phyloP scores from a whole-genome alignment of 1,284 basidiomycete species.

The Porogramme epimiltina region DNA sequence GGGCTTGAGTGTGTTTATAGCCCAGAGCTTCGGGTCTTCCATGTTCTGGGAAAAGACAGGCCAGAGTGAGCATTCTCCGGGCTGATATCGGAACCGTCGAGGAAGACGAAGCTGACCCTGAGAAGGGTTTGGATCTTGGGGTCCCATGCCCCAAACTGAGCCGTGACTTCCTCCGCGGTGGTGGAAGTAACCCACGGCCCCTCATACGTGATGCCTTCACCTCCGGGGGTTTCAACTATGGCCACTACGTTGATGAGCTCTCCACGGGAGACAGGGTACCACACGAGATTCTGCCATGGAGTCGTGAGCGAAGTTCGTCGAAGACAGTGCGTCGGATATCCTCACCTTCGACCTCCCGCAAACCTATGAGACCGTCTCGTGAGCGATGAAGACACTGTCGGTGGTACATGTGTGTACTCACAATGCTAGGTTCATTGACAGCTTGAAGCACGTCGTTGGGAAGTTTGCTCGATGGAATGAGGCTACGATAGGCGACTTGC shows the following conservation, averaged over 20 bases:
- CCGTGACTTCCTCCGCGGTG: slow-evolving; percentile 20
- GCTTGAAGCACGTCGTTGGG: slow-evolving; percentile 2
- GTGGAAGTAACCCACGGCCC: slow-evolving; percentile 25
- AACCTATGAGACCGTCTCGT: background rate
- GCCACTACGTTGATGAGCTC: slow-evolving; percentile 26
- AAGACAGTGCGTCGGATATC: background rate
- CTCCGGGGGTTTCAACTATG: slow-evolving; percentile 16
- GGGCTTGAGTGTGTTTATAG: slow-evolving; percentile 22
- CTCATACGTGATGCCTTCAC: slow-evolving; percentile 16
- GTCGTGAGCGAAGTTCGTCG: background rate
- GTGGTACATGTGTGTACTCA: slow-evolving; percentile 4
- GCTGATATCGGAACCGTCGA: background rate
- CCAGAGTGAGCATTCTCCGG: background rate
- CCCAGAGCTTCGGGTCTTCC: slow-evolving; percentile 18
- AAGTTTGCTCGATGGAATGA: slow-evolving; percentile 10
- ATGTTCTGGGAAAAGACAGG: background rate
- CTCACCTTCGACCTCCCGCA: slow-evolving; percentile 2
- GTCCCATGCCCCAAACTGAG: slow-evolving; percentile 27
- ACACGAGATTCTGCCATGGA: background rate
- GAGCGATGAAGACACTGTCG: no score
- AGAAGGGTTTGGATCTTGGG: slow-evolving; percentile 26
- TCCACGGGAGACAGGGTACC: slow-evolving; percentile 10
- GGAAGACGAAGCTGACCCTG: background rate
- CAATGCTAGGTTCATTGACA: slow-evolving; percentile 1
- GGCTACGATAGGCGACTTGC: slow-evolving; percentile 16